Percentiles rank a stretch among this genome's conserved stretches.
Conservation (phyloP, 2,329 filamentous ascomycete genomes). For the Fusarium sp. region DNA sequence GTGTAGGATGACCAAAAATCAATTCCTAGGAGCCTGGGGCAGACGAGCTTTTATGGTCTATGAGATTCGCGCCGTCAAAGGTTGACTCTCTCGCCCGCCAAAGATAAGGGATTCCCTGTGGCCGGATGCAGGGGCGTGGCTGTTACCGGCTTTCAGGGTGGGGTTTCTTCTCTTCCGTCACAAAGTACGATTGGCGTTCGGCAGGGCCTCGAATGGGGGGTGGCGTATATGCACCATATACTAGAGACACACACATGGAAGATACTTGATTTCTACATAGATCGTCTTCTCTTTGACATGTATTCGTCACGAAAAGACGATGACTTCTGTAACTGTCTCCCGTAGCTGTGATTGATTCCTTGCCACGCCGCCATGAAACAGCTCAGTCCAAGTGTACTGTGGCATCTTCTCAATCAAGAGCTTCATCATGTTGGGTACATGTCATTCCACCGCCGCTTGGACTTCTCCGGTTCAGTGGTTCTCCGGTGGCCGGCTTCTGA, state of each 20-base stretch:
- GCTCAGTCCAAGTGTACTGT: background rate
- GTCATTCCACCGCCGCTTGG: conserved; percentile 17
- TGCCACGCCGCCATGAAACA: background rate
- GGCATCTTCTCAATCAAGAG: background rate
- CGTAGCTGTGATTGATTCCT: background rate
- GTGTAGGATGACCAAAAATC: conserved; percentile 45
- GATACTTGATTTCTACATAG: conserved; percentile 33
- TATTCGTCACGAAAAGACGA: conserved; percentile 8
- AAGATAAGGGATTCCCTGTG: conserved; percentile 49
- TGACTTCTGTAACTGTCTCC: background rate
- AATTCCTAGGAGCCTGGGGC: conserved; percentile 38
- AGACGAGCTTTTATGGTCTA: conserved; percentile 49
- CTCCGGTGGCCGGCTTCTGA: conserved; percentile 4
- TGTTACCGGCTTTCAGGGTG: conserved; percentile 46
- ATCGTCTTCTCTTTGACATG: conserved; percentile 9
- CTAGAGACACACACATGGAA: conserved; percentile 19
- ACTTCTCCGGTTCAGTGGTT: conserved; percentile 27
- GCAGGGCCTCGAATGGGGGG: conserved; percentile 25
- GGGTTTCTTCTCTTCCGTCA: conserved; percentile 24
- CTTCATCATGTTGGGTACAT: background rate
- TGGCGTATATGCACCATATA: conserved; percentile 11
- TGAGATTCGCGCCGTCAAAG: conserved; percentile 41
- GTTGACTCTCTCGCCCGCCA: conserved; percentile 37
- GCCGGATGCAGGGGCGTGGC: conserved; percentile 50
- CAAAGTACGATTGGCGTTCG: conserved; percentile 39